These are phyloP conservation scores for Allium cepa DNA, from an alignment of 106 monocot species.

Conservation along the genomic window DNA sequence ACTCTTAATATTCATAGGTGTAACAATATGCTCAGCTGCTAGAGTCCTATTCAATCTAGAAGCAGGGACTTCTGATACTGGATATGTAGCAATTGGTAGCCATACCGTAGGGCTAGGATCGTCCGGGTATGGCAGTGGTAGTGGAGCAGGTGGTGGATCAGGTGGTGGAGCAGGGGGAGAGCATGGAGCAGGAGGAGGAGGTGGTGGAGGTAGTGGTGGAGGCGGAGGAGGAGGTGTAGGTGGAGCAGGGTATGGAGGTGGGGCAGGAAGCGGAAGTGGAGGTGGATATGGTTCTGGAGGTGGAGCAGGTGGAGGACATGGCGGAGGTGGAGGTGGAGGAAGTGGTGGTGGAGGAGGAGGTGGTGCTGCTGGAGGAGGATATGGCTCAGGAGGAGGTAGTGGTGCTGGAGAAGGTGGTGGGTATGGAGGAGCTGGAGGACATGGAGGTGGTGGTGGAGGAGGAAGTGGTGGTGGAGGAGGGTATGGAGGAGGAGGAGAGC, in stretches of 20 bases:
- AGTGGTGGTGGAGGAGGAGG: constrained; percentile 7
- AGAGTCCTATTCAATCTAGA: constrained; percentile 15
- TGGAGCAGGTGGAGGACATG: constrained; percentile 5
- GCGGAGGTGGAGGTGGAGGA: constrained; percentile 2
- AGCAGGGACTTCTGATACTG: constrained; percentile 1
- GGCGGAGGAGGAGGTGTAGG: constrained; percentile 8
- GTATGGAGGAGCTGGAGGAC: constrained; percentile 6
- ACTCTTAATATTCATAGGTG: constrained; percentile 13
- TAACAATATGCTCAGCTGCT: constrained; percentile 19
- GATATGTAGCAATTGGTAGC: constrained; percentile 1
- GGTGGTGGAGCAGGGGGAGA: neutral
- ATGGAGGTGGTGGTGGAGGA: constrained; percentile 7
- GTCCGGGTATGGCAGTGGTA: constrained; percentile 10
- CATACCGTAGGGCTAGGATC: neutral
- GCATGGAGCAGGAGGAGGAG: neutral
- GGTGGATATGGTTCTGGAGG: constrained; percentile 13
- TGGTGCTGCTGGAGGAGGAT: neutral
- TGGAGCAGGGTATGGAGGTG: constrained; percentile 12
- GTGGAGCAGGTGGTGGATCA: constrained; percentile 9
- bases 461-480: constrained; percentile 12
- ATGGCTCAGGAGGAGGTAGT: constrained; percentile 6
- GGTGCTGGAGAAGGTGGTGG: constrained; percentile 15
- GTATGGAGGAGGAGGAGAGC: constrained; percentile 5
- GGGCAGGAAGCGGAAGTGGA: constrained; percentile 16
- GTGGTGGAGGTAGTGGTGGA: constrained; percentile 5